Evolutionary conservation across 805 yeast genomes (phyloP), one percentile per base, ranked within the genome.

Genomic region (Lipomyces starkeyi): DNA sequence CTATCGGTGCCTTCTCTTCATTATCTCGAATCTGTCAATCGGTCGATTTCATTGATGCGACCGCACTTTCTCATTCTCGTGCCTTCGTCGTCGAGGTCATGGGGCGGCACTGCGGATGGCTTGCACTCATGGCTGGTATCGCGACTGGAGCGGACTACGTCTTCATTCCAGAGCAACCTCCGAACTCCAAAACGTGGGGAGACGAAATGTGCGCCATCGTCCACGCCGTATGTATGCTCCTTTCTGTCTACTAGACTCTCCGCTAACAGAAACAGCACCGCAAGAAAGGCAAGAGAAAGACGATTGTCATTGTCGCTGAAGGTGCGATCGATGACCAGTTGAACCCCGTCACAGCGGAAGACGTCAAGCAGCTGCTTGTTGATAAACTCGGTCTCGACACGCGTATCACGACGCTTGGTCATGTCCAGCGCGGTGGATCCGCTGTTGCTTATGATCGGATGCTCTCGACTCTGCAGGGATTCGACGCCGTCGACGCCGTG

Each of bases 101-200:
- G 99, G 99, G 99, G 70, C 88, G 99, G 77, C 98, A 95, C 79
- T 95, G 99, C 84, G 99, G 99, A 71, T 95, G 99, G 99, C 85
- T 95, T 74, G 98, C 96, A 1, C 83, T 95, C 74, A 93, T 93
- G 95, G 96, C 99, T 3, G 99, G 98, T 76, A 89, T 94, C 70
- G 93, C 98, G 57, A 91, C 98, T 35, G 91, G 95, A 75, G 98
- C 99, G 2, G 99, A 95, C 81, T 93, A 87, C 78, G 90, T 93
- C 67, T 89, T 95, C 75, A 90, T 95, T 72, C 99, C 99, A 43
- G 99, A 95, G 81, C 88, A 89, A 80, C 98, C 99, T 3, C 91
- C 97, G 7, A 81, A 83, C 64, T 83, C 88, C 22, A 83, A 83
- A 43, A 83, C 84, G 43, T 95, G 99, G 99, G 86, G 87, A 73